These are phyloP conservation scores for Lizonia empirigonia DNA, from an alignment of 2,329 filamentous ascomycete species.

Conservation along the genomic window DNA sequence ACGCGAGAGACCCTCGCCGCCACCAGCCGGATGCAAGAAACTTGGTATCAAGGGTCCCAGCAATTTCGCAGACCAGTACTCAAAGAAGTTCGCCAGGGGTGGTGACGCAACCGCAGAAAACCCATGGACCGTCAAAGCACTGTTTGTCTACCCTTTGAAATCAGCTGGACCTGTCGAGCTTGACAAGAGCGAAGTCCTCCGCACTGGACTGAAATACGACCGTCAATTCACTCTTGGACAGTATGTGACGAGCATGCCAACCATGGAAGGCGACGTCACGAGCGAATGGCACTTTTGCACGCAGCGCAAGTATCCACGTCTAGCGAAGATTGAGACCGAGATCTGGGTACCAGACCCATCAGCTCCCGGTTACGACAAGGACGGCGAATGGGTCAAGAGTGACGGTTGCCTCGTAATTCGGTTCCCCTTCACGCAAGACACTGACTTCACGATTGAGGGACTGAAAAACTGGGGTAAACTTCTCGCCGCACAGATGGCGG, in stretches of 20 bases:
- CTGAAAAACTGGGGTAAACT: constrained; percentile 42
- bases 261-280: constrained; percentile 49
- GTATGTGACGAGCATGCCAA: constrained; percentile 51
- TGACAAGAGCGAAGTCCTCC: constrained; percentile 65
- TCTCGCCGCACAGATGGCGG: constrained; percentile 40
- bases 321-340: constrained; percentile 71
- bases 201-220: constrained; percentile 76
- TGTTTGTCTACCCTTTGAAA: constrained; percentile 84
- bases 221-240: constrained; percentile 84
- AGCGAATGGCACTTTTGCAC: constrained; percentile 73
- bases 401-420: constrained; percentile 68
- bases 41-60: constrained; percentile 56
- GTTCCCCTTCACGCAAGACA: constrained; percentile 61
- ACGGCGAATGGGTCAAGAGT: constrained; percentile 57
- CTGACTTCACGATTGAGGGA: constrained; percentile 40
- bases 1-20: constrained; percentile 25
- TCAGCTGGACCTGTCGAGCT: constrained; percentile 80
- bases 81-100: constrained; percentile 54
- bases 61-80: constrained; percentile 63
- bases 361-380: constrained; percentile 57
- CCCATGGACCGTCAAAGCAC: constrained; percentile 63
- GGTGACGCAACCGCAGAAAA: constrained; percentile 33
- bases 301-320: constrained; percentile 68
- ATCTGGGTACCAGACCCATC: constrained; percentile 72
- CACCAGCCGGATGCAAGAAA: constrained; percentile 57